Evolutionary conservation across 2,329 filamentous ascomycete species (phyloP).

Genomic region (Spiromastix sp.): DNA sequence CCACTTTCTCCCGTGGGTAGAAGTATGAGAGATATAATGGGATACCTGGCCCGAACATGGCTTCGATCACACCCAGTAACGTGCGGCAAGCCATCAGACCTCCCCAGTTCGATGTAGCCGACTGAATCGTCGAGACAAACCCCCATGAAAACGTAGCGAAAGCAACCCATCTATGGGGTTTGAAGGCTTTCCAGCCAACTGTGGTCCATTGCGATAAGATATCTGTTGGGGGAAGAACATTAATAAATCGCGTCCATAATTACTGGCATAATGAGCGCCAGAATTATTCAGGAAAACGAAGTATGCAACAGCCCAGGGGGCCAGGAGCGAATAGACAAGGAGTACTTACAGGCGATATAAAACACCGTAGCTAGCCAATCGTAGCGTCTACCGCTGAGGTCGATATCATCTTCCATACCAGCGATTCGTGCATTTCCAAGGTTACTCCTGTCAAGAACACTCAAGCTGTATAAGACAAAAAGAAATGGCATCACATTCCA

Average conservation of each 20-base stretch:
- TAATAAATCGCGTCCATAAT: no score
- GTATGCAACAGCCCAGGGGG: not conserved
- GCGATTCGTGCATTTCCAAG: constrained; percentile 12
- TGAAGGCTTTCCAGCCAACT: constrained; percentile 20
- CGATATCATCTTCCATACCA: constrained; percentile 11
- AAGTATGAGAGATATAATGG: constrained; percentile 33
- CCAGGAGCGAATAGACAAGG: not conserved
- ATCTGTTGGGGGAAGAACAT: constrained; percentile 11
- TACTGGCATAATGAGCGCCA: no score
- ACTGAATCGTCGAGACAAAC: constrained; percentile 17
- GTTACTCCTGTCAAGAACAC: constrained; percentile 9
- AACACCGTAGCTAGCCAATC: constrained; percentile 13
- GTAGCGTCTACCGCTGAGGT: constrained; percentile 11
- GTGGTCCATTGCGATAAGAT: constrained; percentile 17
- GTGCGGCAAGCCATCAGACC: constrained; percentile 18
- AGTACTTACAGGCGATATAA: constrained; percentile 13
- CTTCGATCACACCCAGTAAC: constrained; percentile 10
- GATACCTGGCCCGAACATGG: constrained; percentile 12
- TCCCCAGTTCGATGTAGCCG: constrained; percentile 13
- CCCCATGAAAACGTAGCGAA: constrained; percentile 17
- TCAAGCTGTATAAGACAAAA: constrained; percentile 37
- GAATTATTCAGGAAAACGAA: not conserved
- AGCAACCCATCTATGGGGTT: constrained; percentile 17
- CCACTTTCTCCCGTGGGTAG: constrained; percentile 39
- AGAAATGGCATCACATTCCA: constrained; percentile 31